phyloP scores from a whole-genome alignment of 495 filamentous ascomycete species.

The Rhypophila decipiens region DNA sequence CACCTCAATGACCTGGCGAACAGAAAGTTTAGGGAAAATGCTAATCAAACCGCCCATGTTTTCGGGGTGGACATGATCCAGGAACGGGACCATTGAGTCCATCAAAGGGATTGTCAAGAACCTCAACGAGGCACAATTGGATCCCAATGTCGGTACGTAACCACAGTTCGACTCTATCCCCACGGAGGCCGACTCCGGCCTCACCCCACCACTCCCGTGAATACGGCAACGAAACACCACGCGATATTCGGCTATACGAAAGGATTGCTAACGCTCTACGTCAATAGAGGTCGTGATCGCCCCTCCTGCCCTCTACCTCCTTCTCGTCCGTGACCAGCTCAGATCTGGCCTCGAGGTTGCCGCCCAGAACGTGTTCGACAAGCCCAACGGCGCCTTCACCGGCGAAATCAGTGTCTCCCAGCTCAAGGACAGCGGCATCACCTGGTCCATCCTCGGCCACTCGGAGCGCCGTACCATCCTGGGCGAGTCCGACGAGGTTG shows the following conservation, averaged over 20 bases:
- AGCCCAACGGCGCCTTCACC: slow-evolving; percentile 93
- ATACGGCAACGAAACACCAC: too few species aligned
- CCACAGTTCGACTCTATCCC: too few species aligned
- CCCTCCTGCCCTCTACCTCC: slow-evolving; percentile 84
- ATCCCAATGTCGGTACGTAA: slow-evolving; percentile 57
- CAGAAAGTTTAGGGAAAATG: slow-evolving; percentile 6
- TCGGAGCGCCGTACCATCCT: slow-evolving; percentile 85
- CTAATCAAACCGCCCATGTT: slow-evolving; percentile 11
- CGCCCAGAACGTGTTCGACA: slow-evolving; percentile 94
- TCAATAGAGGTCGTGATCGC: slow-evolving; percentile 83
- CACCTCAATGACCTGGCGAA: slow-evolving; percentile 17
- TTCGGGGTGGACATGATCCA: slow-evolving; percentile 33
- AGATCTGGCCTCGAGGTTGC: slow-evolving; percentile 63
- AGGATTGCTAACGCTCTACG: neutral
- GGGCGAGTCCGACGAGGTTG: slow-evolving; percentile 76
- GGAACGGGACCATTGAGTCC: slow-evolving; percentile 86
- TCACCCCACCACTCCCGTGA: too few species aligned
- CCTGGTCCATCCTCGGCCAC: slow-evolving; percentile 89
- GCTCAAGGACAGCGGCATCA: slow-evolving; percentile 77
- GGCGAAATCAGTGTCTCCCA: slow-evolving; percentile 91
- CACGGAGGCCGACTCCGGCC: too few species aligned
- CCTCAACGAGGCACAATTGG: slow-evolving; percentile 73
- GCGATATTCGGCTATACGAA: neutral
- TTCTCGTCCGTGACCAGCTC: slow-evolving; percentile 70
- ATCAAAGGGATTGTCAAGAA: slow-evolving; percentile 82